phyloP scores from a whole-genome alignment of 2,329 filamentous ascomycete species.

The Pseudogymnoascus pannorum region DNA sequence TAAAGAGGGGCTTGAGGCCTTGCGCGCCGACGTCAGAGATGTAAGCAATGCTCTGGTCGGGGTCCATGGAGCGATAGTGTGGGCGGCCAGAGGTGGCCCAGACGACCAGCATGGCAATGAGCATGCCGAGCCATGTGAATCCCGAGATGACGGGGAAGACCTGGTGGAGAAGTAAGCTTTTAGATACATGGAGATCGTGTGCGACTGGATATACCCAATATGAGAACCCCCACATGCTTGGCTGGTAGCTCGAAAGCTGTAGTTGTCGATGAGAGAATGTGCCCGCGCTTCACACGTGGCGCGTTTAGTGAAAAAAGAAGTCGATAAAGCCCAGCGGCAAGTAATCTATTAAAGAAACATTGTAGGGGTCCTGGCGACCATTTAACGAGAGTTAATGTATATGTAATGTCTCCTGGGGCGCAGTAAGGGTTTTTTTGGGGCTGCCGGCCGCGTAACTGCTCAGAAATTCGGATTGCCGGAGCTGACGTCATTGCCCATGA shows the following conservation, averaged over 20 bases:
- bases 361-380: not conserved
- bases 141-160: constrained; percentile 63
- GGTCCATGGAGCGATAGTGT: constrained; percentile 54
- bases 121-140: constrained; percentile 51
- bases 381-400: constrained; percentile 4
- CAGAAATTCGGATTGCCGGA: constrained; percentile 1
- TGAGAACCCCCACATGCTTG: constrained; percentile 28
- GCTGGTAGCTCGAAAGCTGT: not conserved
- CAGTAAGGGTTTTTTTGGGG: not conserved
- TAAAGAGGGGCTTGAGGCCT: constrained; percentile 68
- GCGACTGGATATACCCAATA: constrained; percentile 38
- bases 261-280: not conserved
- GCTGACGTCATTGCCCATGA: not conserved
- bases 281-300: not conserved
- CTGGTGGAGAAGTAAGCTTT: constrained; percentile 27
- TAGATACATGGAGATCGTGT: not conserved
- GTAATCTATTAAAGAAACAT: not conserved
- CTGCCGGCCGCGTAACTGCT: not conserved
- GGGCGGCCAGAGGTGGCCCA: constrained; percentile 54
- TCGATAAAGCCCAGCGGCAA: not conserved
- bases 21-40: constrained; percentile 60
- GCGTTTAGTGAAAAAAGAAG: not conserved
- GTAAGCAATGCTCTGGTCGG: constrained; percentile 56
- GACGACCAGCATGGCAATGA: constrained; percentile 62
- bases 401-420: not conserved